phyloP scores from a whole-genome alignment of 1,284 basidiomycete species.

The Cyathus pygmaeus region DNA sequence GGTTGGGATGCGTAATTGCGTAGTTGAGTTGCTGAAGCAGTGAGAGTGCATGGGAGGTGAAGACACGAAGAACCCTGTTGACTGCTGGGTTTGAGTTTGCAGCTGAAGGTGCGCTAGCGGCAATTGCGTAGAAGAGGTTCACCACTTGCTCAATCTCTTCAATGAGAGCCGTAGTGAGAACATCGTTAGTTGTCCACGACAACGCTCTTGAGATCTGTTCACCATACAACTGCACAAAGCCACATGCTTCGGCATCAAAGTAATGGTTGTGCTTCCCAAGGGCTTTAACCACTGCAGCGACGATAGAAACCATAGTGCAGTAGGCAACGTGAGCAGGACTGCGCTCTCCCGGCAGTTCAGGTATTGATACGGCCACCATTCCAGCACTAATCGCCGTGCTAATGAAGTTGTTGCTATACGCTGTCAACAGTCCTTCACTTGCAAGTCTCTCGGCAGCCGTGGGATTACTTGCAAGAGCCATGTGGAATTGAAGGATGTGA shows the following conservation, averaged over 20 bases:
- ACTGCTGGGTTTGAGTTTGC: constrained; percentile 58
- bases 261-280: constrained; percentile 82
- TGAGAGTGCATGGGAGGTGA: constrained; percentile 71
- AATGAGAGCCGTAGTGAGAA: constrained; percentile 76
- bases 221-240: constrained; percentile 86
- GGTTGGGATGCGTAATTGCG: constrained; percentile 90
- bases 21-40: constrained; percentile 92
- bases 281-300: constrained; percentile 77
- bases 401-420: constrained; percentile 87
- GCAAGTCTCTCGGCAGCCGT: constrained; percentile 87
- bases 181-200: constrained; percentile 81
- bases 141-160: constrained; percentile 86
- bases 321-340: constrained; percentile 85
- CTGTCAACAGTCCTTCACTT: constrained; percentile 82
- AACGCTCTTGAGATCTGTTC: constrained; percentile 82
- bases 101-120: constrained; percentile 59
- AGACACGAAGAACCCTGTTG: constrained; percentile 72
- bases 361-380: constrained; percentile 71
- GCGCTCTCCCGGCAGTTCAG: constrained; percentile 76
- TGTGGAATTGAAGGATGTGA: constrained; percentile 86
- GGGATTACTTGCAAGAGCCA: constrained; percentile 82
- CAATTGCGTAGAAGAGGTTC: constrained; percentile 79
- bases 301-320: constrained; percentile 86
- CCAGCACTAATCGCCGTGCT: constrained; percentile 81
- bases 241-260: constrained; percentile 87